Evolutionary conservation across 192 early-diverging fungal genomes (phyloP).

Genomic region (Dissophora ornata): DNA sequence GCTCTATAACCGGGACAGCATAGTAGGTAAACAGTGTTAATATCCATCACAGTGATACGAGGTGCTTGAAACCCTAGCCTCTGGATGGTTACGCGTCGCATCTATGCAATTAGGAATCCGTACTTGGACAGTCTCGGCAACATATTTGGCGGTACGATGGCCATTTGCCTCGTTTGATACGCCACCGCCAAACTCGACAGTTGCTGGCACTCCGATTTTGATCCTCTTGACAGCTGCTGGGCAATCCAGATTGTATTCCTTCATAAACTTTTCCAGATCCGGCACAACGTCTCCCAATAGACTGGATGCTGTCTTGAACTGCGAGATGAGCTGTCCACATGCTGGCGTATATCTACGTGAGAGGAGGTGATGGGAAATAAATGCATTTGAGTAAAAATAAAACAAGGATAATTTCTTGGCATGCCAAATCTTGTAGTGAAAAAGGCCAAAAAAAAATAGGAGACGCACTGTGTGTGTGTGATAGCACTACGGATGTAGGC

Average conservation of each 20-base stretch:
- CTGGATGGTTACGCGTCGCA: not conserved
- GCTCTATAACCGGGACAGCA: too few species aligned
- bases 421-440: too few species aligned
- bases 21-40: too few species aligned
- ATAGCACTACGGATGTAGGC: conserved; percentile 92
- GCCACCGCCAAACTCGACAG: conserved; percentile 86
- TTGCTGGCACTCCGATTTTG: conserved; percentile 96
- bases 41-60: too few species aligned
- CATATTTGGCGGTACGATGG: conserved; percentile 74
- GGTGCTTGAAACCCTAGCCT: too few species aligned
- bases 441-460: too few species aligned
- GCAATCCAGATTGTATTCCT: conserved; percentile 85
- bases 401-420: not conserved
- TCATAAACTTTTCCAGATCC: conserved; percentile 82
- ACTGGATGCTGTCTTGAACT: conserved; percentile 88
- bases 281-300: conserved; percentile 67
- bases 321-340: conserved; percentile 89
- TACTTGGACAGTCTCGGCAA: conserved; percentile 81
- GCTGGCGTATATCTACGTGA: conserved; percentile 83
- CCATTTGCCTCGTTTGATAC: conserved; percentile 59
- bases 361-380: not conserved
- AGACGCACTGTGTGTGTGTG: conserved; percentile 76
- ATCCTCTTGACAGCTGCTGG: conserved; percentile 88
- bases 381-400: not conserved
- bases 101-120: not conserved